Percentiles rank a stretch among this genome's conserved stretches.
Conservation (phyloP, 176 grass and related monocot genomes). For the Coix lacrymajobi region DNA sequence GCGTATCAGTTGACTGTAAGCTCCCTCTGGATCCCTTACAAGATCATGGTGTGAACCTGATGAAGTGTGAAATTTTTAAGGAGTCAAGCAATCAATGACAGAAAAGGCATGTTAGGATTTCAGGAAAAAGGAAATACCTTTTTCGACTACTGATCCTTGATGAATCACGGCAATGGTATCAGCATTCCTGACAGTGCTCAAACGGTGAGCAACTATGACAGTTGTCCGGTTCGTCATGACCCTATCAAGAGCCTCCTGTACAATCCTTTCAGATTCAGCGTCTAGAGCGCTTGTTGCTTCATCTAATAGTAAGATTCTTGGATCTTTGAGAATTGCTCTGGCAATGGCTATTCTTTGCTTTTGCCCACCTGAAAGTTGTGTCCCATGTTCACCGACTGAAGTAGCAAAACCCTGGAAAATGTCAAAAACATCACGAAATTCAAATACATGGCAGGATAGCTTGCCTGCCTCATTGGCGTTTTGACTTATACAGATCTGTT, state of each 20-base stretch:
- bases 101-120: neutral
- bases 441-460: neutral
- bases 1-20: constrained; percentile 65
- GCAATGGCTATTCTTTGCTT: constrained; percentile 89
- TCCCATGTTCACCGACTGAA: constrained; percentile 73
- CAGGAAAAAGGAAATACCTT: constrained; percentile 37
- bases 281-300: constrained; percentile 90
- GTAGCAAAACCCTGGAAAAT: constrained; percentile 62
- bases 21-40: constrained; percentile 55
- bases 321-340: constrained; percentile 81
- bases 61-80: constrained; percentile 16
- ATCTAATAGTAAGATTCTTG: constrained; percentile 69
- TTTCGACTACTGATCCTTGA: constrained; percentile 72
- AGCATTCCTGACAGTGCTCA: constrained; percentile 76
- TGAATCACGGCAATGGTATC: constrained; percentile 62
- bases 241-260: constrained; percentile 79
- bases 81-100: neutral
- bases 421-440: neutral
- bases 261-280: constrained; percentile 67
- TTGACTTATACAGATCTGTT: too few relatives aligned
- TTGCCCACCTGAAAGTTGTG: constrained; percentile 78
- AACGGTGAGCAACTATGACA: constrained; percentile 71
- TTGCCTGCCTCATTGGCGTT: neutral
- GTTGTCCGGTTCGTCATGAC: constrained; percentile 65
- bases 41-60: constrained; percentile 64